Evolutionary conservation across 176 grass and related monocot genomes (phyloP).

Genomic region (Tillandsia fasciculata): DNA sequence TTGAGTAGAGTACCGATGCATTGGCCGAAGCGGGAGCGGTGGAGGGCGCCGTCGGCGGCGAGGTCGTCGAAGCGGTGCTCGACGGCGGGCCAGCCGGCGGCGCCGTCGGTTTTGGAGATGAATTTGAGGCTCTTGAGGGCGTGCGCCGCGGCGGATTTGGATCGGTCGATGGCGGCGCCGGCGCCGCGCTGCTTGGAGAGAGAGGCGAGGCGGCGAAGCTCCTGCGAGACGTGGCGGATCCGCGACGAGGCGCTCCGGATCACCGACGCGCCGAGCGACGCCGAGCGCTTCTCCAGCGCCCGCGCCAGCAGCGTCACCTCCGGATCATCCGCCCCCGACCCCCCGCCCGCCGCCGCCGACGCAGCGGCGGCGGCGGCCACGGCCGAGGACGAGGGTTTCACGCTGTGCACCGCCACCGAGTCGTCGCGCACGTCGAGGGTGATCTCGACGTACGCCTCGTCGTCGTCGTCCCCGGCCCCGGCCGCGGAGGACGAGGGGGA

Average conservation of each 20-base stretch:
- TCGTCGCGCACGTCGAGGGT: conserved; percentile 94
- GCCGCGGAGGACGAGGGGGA: conserved; percentile 20
- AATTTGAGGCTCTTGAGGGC: conserved; percentile 98
- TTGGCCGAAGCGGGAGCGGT: conserved; percentile 68
- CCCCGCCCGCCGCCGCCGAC: background rate
- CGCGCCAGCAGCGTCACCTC: conserved; percentile 55
- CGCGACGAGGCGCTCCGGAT: conserved; percentile 66
- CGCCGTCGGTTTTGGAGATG: conserved; percentile 60
- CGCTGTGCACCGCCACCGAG: conserved; percentile 89
- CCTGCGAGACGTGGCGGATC: conserved; percentile 92
- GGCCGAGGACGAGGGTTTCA: conserved; percentile 25
- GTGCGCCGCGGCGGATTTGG: conserved; percentile 63
- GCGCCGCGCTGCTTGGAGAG: conserved; percentile 18
- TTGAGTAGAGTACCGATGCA: conserved; percentile 54
- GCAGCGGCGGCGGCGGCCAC: no score
- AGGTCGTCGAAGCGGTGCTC: conserved; percentile 66
- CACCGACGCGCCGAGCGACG: conserved; percentile 34
- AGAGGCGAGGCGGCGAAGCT: conserved; percentile 62
- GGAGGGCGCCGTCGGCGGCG: conserved; percentile 45
- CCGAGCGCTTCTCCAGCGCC: conserved; percentile 55
- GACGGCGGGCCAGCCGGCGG: conserved; percentile 42
- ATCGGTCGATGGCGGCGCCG: conserved; percentile 37
- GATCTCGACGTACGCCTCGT: conserved; percentile 81
- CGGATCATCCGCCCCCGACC: conserved; percentile 26
- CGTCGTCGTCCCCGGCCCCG: conserved; percentile 33